phyloP scores from a whole-genome alignment of 2,329 filamentous ascomycete species.

The Talaromyces rugulosus region DNA sequence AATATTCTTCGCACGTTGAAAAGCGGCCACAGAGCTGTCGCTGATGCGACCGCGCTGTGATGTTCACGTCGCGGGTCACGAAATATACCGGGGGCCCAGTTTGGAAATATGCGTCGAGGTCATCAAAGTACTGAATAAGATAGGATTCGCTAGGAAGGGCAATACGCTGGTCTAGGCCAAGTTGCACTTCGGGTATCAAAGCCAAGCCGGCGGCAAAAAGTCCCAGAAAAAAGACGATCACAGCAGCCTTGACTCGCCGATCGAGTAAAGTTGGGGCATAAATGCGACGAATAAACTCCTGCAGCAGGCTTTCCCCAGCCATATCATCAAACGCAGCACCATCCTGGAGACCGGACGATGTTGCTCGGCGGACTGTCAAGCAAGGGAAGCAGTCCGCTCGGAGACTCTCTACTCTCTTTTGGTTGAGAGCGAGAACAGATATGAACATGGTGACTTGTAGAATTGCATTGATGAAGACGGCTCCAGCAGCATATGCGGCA shows the following conservation, averaged over 20 bases:
- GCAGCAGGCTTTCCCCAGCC: conserved; percentile 77
- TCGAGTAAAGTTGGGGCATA: conserved; percentile 81
- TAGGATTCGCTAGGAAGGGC: conserved; percentile 93
- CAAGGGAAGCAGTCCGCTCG: conserved; percentile 92
- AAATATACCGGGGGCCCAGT: conserved; percentile 95
- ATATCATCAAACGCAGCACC: conserved; percentile 63
- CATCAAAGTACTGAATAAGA: conserved; percentile 92
- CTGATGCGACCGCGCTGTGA: conserved; percentile 70
- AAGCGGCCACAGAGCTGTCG: conserved; percentile 87
- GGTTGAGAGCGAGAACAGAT: conserved; percentile 85
- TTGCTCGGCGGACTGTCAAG: conserved; percentile 72
- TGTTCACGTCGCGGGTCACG: conserved; percentile 76
- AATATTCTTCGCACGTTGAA: conserved; percentile 78
- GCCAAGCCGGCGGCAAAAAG: conserved; percentile 82
- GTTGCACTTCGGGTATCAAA: conserved; percentile 74
- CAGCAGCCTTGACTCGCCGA: conserved; percentile 70
- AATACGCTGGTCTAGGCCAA: conserved; percentile 91
- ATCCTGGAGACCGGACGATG: conserved; percentile 60
- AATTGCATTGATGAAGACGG: conserved; percentile 95
- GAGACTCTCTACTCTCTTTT: conserved; percentile 80
- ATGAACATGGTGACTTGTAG: conserved; percentile 97
- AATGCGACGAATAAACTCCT: conserved; percentile 81
- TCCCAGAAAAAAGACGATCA: conserved; percentile 79
- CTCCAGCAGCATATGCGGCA: conserved; percentile 90
- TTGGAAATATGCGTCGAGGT: conserved; percentile 88